Evolutionary conservation across 2,329 filamentous ascomycete species (phyloP).

Genomic region (Penicillium paneum): DNA sequence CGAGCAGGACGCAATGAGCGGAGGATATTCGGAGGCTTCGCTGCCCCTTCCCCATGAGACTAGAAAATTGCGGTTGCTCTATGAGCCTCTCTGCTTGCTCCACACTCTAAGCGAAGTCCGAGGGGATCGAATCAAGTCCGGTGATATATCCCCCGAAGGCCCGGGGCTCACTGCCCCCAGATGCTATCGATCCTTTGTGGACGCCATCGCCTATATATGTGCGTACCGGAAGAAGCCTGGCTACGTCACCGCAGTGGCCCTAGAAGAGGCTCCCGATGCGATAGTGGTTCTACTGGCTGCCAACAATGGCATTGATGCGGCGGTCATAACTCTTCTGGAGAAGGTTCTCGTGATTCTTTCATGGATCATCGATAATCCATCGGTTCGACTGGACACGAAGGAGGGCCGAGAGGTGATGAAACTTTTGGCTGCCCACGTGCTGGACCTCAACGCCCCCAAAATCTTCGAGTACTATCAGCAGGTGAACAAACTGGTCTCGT

Average conservation of each 20-base stretch:
- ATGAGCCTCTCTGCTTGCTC: conserved; percentile 6
- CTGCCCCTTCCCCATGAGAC: not conserved
- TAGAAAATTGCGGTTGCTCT: not conserved
- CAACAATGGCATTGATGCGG: not conserved
- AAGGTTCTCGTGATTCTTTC: not conserved
- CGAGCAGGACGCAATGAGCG: not conserved
- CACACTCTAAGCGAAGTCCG: not conserved
- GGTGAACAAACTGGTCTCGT: not conserved
- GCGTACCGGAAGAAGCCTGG: conserved; percentile 4
- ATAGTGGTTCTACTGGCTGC: not conserved
- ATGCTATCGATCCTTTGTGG: conserved; percentile 3
- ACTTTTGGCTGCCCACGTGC: not conserved
- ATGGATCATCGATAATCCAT: not conserved
- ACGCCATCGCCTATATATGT: conserved; percentile 8
- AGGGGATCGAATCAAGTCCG: conserved; percentile 3
- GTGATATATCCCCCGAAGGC: not conserved
- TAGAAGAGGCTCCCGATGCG: not conserved
- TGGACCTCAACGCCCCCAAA: not conserved
- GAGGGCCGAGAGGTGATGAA: not conserved
- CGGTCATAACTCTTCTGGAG: not conserved
- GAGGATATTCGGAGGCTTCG: not conserved
- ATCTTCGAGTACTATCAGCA: not conserved
- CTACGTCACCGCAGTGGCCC: conserved; percentile 1
- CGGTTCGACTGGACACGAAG: not conserved
- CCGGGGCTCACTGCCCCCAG: not conserved